Conservation (phyloP, 1,139 yeast genomes). For the Taiozyma sp. region DNA sequence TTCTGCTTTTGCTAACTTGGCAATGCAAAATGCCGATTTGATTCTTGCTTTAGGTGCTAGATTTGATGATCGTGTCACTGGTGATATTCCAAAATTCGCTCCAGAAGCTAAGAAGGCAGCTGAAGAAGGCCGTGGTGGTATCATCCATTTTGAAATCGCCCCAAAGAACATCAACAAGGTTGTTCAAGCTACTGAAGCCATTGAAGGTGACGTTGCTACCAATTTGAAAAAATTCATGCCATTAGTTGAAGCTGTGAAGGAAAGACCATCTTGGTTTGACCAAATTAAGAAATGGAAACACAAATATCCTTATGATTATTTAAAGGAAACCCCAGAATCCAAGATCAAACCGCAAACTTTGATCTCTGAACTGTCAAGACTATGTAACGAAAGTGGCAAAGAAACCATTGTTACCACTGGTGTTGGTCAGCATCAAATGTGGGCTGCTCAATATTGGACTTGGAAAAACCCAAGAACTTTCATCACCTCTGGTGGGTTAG, state of each 20-base stretch:
- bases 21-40: slow-evolving; percentile 90
- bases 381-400: slow-evolving; percentile 59
- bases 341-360: slow-evolving; percentile 92
- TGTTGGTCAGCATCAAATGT: slow-evolving; percentile 99
- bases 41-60: slow-evolving; percentile 95
- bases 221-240: slow-evolving; percentile 75
- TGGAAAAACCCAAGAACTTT: slow-evolving; percentile 90
- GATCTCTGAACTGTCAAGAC: slow-evolving; percentile 70
- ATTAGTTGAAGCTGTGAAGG: slow-evolving; percentile 53
- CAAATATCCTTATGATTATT: slow-evolving; percentile 81
- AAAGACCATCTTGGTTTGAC: slow-evolving; percentile 76
- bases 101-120: slow-evolving; percentile 93
- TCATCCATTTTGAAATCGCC: slow-evolving; percentile 89
- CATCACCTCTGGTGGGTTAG: slow-evolving; percentile 97
- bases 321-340: slow-evolving; percentile 71
- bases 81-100: slow-evolving; percentile 81
- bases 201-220: slow-evolving; percentile 90
- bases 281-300: slow-evolving; percentile 78
- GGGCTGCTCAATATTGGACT: slow-evolving; percentile 98
- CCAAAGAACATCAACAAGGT: slow-evolving; percentile 98
- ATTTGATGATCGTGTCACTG: slow-evolving; percentile 97
- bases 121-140: slow-evolving; percentile 86
- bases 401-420: slow-evolving; percentile 92
- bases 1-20: slow-evolving; percentile 88
- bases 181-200: slow-evolving; percentile 93